phyloP scores from a whole-genome alignment of 192 early-diverging fungal genomes.

The Umbelopsis isabellina region DNA sequence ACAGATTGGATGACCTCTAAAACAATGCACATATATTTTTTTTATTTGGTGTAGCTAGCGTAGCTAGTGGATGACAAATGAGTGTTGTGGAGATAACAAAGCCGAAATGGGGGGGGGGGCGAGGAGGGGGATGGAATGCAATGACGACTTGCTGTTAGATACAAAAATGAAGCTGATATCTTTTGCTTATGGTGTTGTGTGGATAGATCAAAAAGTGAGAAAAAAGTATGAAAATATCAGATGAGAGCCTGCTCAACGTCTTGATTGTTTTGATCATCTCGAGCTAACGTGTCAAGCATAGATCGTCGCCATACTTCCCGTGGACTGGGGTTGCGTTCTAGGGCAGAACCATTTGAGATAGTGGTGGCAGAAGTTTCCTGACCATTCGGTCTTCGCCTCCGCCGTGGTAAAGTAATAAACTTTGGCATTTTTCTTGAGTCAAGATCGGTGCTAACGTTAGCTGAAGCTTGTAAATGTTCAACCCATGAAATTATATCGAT shows the following conservation, averaged over 20 bases:
- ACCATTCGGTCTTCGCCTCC: constrained; percentile 21
- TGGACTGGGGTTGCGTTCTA: not conserved
- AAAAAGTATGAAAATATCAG: not conserved
- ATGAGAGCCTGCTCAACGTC: constrained; percentile 21
- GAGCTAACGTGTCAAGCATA: constrained; percentile 14
- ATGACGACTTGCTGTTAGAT: too few relatives aligned
- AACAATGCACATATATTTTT: too few relatives aligned
- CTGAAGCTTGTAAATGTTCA: constrained; percentile 49
- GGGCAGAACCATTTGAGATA: not conserved
- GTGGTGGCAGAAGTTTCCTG: not conserved
- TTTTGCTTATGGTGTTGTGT: not conserved
- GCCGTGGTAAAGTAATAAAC: constrained; percentile 47
- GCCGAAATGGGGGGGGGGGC: too few relatives aligned
- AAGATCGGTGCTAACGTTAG: constrained; percentile 51
- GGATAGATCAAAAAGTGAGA: not conserved
- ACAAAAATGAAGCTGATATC: too few relatives aligned
- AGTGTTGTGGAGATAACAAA: too few relatives aligned
- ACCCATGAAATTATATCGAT: constrained; percentile 47
- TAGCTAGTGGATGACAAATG: too few relatives aligned
- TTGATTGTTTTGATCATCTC: constrained; percentile 23
- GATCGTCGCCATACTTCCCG: constrained; percentile 16
- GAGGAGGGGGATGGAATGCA: too few relatives aligned
- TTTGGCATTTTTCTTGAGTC: constrained; percentile 51
- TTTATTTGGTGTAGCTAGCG: too few relatives aligned
- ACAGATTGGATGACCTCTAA: too few relatives aligned